A percentile compares a stretch with the other conserved stretches of the same genome.
Conservation (phyloP, 2,329 filamentous ascomycete genomes). For the Colletotrichum sp. region DNA sequence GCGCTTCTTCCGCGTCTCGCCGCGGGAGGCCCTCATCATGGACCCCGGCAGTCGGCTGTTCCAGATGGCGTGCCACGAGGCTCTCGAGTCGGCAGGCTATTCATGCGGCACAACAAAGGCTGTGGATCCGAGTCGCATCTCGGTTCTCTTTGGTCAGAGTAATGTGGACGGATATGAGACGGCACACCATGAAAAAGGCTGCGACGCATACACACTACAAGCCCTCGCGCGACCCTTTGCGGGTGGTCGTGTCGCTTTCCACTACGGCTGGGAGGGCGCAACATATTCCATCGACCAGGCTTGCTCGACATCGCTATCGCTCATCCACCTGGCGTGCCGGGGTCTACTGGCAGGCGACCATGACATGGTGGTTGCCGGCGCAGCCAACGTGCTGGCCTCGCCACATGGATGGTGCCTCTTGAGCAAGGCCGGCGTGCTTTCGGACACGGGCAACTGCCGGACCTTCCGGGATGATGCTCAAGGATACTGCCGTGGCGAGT, state of each 20-base stretch:
- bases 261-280: constrained; percentile 30
- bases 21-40: constrained; percentile 29
- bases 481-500: constrained; percentile 59
- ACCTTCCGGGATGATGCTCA: constrained; percentile 37
- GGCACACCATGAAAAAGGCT: not conserved
- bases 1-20: constrained; percentile 41
- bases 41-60: constrained; percentile 35
- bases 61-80: constrained; percentile 38
- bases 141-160: not conserved
- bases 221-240: not conserved
- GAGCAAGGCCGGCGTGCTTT: constrained; percentile 28
- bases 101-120: constrained; percentile 20
- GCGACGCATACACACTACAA: not conserved
- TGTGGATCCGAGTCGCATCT: constrained; percentile 28
- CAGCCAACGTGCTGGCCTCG: constrained; percentile 37
- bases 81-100: constrained; percentile 27
- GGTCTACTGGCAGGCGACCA: constrained; percentile 34
- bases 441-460: constrained; percentile 34
- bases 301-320: constrained; percentile 39
- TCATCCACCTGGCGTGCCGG: constrained; percentile 36
- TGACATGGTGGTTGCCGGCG: constrained; percentile 39
- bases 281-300: constrained; percentile 39
- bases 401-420: constrained; percentile 5
- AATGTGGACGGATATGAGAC: not conserved
- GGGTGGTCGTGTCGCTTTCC: not conserved